phyloP scores from a whole-genome alignment of 2,329 filamentous ascomycete genomes.

The Lasiodiplodia gonubiensis region DNA sequence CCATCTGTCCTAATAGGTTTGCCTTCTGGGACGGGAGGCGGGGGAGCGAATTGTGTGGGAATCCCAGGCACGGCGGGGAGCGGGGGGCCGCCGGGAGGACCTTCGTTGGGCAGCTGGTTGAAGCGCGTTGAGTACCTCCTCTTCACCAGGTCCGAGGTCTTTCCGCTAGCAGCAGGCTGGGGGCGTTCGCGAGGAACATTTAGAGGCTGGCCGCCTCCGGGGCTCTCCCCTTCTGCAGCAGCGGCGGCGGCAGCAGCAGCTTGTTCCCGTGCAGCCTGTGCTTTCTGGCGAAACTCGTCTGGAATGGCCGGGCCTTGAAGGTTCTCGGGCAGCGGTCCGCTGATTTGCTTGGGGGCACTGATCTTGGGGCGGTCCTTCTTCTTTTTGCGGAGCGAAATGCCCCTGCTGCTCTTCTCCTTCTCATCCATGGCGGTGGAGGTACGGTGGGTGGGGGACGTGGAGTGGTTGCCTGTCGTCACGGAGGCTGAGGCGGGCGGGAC shows the following conservation, averaged over 20 bases:
- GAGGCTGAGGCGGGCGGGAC: conserved; percentile 25
- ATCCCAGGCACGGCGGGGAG: conserved; percentile 67
- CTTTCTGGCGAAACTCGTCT: conserved; percentile 25
- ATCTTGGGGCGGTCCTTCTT: conserved; percentile 61
- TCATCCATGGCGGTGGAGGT: conserved; percentile 30
- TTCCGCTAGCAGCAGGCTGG: conserved; percentile 49
- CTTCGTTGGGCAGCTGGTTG: conserved; percentile 74
- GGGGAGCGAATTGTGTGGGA: conserved; percentile 64
- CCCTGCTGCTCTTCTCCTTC: conserved; percentile 54
- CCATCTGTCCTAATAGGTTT: conserved; percentile 55
- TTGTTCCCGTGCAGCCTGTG: not conserved
- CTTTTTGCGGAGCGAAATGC: conserved; percentile 69
- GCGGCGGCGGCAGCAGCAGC: not conserved
- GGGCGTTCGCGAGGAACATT: conserved; percentile 47
- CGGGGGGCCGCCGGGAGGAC: conserved; percentile 66
- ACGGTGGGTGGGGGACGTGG: not conserved
- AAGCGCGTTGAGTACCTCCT: conserved; percentile 93
- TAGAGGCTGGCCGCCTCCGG: conserved; percentile 32
- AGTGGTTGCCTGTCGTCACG: conserved; percentile 9
- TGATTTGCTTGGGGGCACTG: conserved; percentile 65
- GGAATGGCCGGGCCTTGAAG: conserved; percentile 27
- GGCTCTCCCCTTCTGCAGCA: conserved; percentile 23
- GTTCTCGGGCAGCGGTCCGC: conserved; percentile 41
- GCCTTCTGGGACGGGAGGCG: conserved; percentile 51
- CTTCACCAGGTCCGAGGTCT: conserved; percentile 85